phyloP scores from a whole-genome alignment of 2,329 filamentous ascomycete genomes.

The Alternaria ventricosa region DNA sequence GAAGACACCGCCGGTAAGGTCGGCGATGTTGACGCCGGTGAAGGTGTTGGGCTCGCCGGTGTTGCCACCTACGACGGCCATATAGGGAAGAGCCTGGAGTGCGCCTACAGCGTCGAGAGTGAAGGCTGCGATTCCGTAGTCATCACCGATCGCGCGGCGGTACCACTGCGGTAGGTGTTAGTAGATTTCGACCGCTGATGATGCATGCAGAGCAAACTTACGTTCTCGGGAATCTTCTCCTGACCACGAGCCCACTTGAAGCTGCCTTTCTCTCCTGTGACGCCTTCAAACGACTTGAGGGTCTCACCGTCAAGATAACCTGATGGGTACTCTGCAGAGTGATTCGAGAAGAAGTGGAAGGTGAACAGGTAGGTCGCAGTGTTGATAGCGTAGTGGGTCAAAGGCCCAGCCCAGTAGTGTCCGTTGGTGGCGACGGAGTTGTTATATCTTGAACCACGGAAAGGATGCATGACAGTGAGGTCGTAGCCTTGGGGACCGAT shows the following conservation, averaged over 20 bases:
- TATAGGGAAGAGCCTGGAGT: constrained; percentile 15
- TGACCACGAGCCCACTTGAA: constrained; percentile 25
- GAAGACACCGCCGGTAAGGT: constrained; percentile 26
- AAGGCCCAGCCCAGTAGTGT: constrained; percentile 20
- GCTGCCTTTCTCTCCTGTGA: constrained; percentile 24
- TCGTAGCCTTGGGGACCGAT: constrained; percentile 4
- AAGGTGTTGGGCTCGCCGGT: constrained; percentile 27
- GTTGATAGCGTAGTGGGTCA: constrained; percentile 24
- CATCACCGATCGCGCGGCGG: constrained; percentile 19
- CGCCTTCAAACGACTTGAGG: constrained; percentile 26
- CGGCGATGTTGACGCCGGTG: constrained; percentile 21
- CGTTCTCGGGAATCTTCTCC: constrained; percentile 31
- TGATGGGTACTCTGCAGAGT: constrained; percentile 26
- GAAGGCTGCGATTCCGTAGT: constrained; percentile 7
- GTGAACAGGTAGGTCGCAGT: constrained; percentile 13
- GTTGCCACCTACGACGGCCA: constrained; percentile 26
- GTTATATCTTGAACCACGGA: constrained; percentile 26
- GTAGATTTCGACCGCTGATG: background rate
- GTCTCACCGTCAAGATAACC: constrained; percentile 26
- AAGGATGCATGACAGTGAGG: constrained; percentile 2
- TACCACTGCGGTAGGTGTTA: constrained; percentile 13
- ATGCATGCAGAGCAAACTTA: constrained; percentile 8
- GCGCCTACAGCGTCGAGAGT: constrained; percentile 11
- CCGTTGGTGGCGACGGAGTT: constrained; percentile 25
- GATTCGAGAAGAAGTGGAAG: constrained; percentile 27